Percentiles rank a stretch among this genome's conserved stretches.
phyloP scores from a whole-genome alignment of 2,329 filamentous ascomycete genomes.

The Arthrocladium fulminans region DNA sequence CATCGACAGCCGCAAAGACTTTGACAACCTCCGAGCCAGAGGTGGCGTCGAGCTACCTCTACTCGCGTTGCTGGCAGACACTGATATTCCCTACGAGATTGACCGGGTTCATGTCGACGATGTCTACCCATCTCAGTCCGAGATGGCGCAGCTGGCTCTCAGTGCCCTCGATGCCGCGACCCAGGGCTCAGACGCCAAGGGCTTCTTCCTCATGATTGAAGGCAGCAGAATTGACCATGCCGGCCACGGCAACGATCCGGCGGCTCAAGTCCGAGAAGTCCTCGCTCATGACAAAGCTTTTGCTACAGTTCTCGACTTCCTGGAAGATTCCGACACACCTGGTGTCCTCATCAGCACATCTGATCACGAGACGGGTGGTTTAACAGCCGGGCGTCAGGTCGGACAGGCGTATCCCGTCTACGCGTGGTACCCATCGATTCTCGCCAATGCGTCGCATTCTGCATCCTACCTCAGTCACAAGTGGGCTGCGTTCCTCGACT shows the following conservation, averaged over 20 bases:
- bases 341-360: conserved; percentile 81
- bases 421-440: conserved; percentile 71
- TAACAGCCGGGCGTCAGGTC: conserved; percentile 68
- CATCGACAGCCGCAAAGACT: conserved; percentile 60
- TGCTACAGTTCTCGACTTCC: conserved; percentile 71
- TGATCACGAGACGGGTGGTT: conserved; percentile 91
- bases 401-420: conserved; percentile 57
- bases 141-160: conserved; percentile 81
- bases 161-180: conserved; percentile 73
- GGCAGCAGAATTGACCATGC: conserved; percentile 94
- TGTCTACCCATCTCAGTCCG: conserved; percentile 76
- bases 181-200: conserved; percentile 64
- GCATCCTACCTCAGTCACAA: conserved; percentile 60
- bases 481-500: conserved; percentile 52
- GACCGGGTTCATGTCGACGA: conserved; percentile 73
- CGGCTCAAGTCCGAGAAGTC: conserved; percentile 80
- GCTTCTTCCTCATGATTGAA: conserved; percentile 98
- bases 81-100: conserved; percentile 86
- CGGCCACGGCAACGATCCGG: conserved; percentile 75
- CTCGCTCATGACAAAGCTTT: conserved; percentile 91
- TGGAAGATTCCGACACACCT: conserved; percentile 62
- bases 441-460: conserved; percentile 69
- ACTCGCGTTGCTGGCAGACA: conserved; percentile 72
- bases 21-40: conserved; percentile 58
- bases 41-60: conserved; percentile 69